A percentile compares a stretch with the other conserved stretches of the same genome.
phyloP scores from a whole-genome alignment of 2,329 filamentous ascomycete species.

The Aspergillus japonicus region DNA sequence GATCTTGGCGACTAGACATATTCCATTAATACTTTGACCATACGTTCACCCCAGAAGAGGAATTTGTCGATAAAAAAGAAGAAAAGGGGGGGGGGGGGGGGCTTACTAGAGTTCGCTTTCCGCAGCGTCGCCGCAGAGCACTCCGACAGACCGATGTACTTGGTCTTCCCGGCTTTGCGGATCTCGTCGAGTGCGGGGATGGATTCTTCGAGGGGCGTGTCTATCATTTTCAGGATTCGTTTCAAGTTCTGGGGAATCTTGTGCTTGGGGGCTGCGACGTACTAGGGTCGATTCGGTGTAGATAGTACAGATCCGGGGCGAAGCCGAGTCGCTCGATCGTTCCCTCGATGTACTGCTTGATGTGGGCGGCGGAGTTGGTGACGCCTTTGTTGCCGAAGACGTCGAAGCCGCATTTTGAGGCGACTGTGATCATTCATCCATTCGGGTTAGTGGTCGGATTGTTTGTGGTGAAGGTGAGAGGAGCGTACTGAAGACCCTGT shows the following conservation, averaged over 20 bases:
- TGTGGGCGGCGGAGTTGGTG: constrained; percentile 49
- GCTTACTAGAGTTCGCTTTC: constrained; percentile 46
- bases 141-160: constrained; percentile 51
- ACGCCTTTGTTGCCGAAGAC: constrained; percentile 37
- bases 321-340: constrained; percentile 52
- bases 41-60: too few species aligned
- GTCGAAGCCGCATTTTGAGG: constrained; percentile 50
- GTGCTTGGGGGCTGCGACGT: constrained; percentile 8
- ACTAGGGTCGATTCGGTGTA: constrained; percentile 49
- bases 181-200: constrained; percentile 50
- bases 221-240: constrained; percentile 9
- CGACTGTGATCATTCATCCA: constrained; percentile 33
- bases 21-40: constrained; percentile 9
- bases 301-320: constrained; percentile 48
- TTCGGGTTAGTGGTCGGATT: too few species aligned
- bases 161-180: constrained; percentile 48
- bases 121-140: constrained; percentile 48
- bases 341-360: constrained; percentile 51
- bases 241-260: neutral
- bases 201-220: constrained; percentile 50
- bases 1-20: constrained; percentile 45
- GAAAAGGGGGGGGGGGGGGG: neutral
- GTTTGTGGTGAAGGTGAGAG: too few species aligned
- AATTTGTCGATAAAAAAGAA: too few species aligned
- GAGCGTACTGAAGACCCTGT: constrained; percentile 49